Percentiles rank a stretch among this genome's conserved stretches.
Evolutionary conservation across 2,329 filamentous ascomycete genomes (phyloP).

Genomic region (Rugonectria rugulosa): DNA sequence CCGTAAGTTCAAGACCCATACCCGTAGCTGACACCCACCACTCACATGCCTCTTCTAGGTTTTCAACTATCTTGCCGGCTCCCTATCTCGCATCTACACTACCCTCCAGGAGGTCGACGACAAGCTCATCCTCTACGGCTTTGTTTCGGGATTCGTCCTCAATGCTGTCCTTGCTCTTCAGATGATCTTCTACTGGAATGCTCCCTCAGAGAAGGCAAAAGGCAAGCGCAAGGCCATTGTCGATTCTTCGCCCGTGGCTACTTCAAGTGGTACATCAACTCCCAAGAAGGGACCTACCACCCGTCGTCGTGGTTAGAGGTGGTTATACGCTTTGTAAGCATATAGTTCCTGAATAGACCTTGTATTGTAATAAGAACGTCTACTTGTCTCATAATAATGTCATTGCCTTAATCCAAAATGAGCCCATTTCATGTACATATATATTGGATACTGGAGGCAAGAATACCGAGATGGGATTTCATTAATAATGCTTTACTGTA

Average conservation of each 20-base stretch:
- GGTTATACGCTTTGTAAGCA: too few species aligned
- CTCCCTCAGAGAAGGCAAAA: constrained; percentile 57
- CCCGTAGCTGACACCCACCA: too few species aligned
- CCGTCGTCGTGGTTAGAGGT: constrained; percentile 52
- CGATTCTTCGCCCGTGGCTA: constrained; percentile 40
- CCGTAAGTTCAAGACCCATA: constrained; percentile 66
- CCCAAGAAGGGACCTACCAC: constrained; percentile 54
- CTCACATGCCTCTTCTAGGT: constrained; percentile 64
- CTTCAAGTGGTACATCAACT: constrained; percentile 37
- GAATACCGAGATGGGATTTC: too few species aligned
- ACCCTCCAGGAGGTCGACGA: constrained; percentile 98
- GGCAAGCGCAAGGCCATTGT: constrained; percentile 50
- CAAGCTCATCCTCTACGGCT: constrained; percentile 93
- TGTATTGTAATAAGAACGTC: constrained; percentile 17
- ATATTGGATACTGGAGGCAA: too few species aligned
- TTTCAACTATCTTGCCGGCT: constrained; percentile 96
- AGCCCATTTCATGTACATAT: too few species aligned
- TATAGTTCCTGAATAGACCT: too few species aligned
- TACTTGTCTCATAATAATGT: constrained; percentile 17
- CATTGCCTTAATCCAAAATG: too few species aligned
- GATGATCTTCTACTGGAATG: constrained; percentile 98
- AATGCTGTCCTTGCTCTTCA: constrained; percentile 87
- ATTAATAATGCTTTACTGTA: too few species aligned
- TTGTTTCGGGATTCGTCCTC: constrained; percentile 88
- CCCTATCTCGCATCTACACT: constrained; percentile 94